phyloP scores from a whole-genome alignment of 116 monocot genomes.

The Iris pallida region DNA sequence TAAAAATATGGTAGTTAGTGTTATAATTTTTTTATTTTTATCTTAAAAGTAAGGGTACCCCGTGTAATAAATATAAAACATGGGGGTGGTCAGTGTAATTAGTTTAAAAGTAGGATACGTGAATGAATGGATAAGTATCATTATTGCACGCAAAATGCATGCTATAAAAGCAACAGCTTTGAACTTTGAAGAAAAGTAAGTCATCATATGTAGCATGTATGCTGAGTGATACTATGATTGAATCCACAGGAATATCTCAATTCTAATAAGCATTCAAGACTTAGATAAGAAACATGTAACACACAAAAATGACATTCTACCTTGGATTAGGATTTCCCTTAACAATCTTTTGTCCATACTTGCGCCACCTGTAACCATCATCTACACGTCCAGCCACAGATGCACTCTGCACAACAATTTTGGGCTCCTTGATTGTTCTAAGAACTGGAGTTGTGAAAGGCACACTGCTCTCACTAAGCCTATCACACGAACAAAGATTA shows the following conservation, averaged over 20 bases:
- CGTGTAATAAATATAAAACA: too few relatives aligned
- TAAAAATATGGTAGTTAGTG: too few relatives aligned
- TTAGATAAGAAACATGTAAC: background rate
- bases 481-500: constrained; percentile 9
- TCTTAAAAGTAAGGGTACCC: too few relatives aligned
- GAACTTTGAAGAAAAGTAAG: background rate
- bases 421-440: constrained; percentile 67
- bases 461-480: constrained; percentile 24
- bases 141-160: too few relatives aligned
- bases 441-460: constrained; percentile 27
- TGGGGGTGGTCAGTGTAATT: too few relatives aligned
- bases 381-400: constrained; percentile 26
- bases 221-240: too few relatives aligned
- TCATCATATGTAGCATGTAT: background rate
- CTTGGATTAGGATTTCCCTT: constrained; percentile 97
- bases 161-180: background rate
- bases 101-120: too few relatives aligned
- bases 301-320: constrained; percentile 25
- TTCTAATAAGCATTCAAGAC: too few relatives aligned
- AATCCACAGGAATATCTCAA: too few relatives aligned
- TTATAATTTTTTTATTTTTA: too few relatives aligned
- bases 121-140: too few relatives aligned
- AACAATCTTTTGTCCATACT: constrained; percentile 96
- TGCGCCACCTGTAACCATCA: constrained; percentile 98
- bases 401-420: constrained; percentile 63